Conservation (phyloP, 495 filamentous ascomycete species). For the Annulohypoxylon maeteangense region DNA sequence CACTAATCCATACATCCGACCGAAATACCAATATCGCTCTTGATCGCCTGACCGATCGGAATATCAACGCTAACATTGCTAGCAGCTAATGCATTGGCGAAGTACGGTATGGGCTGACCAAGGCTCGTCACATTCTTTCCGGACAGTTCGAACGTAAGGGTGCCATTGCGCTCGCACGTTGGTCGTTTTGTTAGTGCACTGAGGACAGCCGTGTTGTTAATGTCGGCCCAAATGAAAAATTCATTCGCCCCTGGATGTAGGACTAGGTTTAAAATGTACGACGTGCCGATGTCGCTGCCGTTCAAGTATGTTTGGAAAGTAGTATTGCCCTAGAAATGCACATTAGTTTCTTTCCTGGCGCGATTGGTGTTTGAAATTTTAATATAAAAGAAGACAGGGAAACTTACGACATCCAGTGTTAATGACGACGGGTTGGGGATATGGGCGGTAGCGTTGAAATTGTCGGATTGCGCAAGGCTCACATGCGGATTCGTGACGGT, state of each 20-base stretch:
- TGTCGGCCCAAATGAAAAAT: slow-evolving; percentile 63
- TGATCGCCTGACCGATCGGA: slow-evolving; percentile 45
- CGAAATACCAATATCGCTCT: slow-evolving; percentile 14
- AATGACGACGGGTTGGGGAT: slow-evolving; percentile 79
- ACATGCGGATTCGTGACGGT: slow-evolving; percentile 64
- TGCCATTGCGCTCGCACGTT: slow-evolving; percentile 60
- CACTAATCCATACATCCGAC: slow-evolving; percentile 9
- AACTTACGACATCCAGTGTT: slow-evolving; percentile 69
- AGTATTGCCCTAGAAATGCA: slow-evolving; percentile 66
- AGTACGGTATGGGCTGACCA: slow-evolving; percentile 71
- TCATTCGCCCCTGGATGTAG: slow-evolving; percentile 69
- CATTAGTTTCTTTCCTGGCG: slow-evolving; percentile 17
- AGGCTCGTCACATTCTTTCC: slow-evolving; percentile 68
- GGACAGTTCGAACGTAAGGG: slow-evolving; percentile 68
- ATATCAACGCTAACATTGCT: slow-evolving; percentile 52
- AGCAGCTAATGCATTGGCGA: slow-evolving; percentile 57
- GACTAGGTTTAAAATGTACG: slow-evolving; percentile 66
- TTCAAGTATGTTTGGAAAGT: slow-evolving; percentile 68
- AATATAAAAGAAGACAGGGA: neutral
- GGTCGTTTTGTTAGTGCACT: slow-evolving; percentile 49
- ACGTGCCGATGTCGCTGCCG: slow-evolving; percentile 62
- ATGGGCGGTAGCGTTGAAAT: slow-evolving; percentile 69
- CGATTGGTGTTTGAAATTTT: too few species aligned
- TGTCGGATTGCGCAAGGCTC: slow-evolving; percentile 60
- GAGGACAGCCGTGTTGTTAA: slow-evolving; percentile 63